phyloP scores from a whole-genome alignment of 1,139 yeast species.

The Magnusiomyces suaveolens region DNA sequence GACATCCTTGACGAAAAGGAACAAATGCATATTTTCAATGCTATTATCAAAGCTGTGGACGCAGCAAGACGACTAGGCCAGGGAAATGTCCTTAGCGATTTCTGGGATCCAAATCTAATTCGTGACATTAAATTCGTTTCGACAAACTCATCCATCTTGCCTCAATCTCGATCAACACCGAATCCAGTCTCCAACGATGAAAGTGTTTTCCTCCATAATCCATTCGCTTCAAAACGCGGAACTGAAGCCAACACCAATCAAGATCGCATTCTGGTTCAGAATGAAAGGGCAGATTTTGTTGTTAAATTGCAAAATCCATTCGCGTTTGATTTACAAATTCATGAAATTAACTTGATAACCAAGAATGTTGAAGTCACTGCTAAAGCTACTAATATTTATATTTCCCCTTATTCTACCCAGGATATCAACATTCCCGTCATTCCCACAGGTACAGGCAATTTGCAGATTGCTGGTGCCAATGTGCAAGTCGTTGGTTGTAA shows the following conservation, averaged over 20 bases:
- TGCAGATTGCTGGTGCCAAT: constrained; percentile 37
- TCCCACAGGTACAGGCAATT: constrained; percentile 38
- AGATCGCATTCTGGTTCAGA: constrained; percentile 20
- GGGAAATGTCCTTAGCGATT: constrained; percentile 31
- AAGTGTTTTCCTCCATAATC: constrained; percentile 35
- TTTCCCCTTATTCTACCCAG: constrained; percentile 37
- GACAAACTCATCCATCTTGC: constrained; percentile 13
- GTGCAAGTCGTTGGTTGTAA: constrained; percentile 42
- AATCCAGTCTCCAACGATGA: background rate
- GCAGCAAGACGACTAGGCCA: constrained; percentile 25
- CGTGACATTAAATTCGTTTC: constrained; percentile 36
- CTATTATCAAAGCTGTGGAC: constrained; percentile 27
- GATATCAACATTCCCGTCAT: constrained; percentile 37
- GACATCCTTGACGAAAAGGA: constrained; percentile 45
- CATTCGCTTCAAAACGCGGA: constrained; percentile 27
- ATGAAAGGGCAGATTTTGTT: constrained; percentile 31
- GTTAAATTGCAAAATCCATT: constrained; percentile 71
- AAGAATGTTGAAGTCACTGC: constrained; percentile 19
- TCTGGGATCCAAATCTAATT: constrained; percentile 66
- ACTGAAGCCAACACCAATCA: constrained; percentile 4
- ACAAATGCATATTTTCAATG: constrained; percentile 33
- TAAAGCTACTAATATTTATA: constrained; percentile 21
- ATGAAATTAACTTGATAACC: constrained; percentile 35
- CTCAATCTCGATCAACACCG: constrained; percentile 8
- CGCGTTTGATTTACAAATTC: constrained; percentile 59